Conservation (phyloP, 129 eudicot genomes). For the Chrysanthemum seticuspe region DNA sequence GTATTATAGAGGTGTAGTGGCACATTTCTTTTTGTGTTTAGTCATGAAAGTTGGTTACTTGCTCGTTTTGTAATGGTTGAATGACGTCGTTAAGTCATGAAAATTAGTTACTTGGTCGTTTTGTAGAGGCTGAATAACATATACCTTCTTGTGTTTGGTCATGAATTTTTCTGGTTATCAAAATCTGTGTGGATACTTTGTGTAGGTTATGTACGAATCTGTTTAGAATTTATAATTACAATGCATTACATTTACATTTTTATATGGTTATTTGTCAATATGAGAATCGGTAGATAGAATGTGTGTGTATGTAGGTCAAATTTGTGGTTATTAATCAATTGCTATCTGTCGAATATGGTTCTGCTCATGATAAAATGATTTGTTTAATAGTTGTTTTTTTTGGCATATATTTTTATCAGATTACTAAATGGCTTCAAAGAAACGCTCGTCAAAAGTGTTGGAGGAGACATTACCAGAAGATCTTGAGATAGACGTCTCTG, state of each 20-base stretch:
- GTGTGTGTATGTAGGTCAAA: background rate
- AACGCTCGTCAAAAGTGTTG: slow-evolving; percentile 2
- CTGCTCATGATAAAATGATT: background rate
- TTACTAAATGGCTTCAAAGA: slow-evolving; percentile 34
- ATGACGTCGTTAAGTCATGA: too few relatives aligned
- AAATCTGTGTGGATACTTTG: too few relatives aligned
- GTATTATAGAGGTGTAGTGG: background rate
- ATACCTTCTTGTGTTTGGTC: background rate
- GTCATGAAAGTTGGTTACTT: background rate
- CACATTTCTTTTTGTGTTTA: background rate
- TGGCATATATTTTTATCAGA: slow-evolving; percentile 13
- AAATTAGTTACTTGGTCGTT: too few relatives aligned
- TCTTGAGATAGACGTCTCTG: slow-evolving; percentile 33
- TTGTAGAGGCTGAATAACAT: background rate
- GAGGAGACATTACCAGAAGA: slow-evolving; percentile 31
- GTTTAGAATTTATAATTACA: background rate
- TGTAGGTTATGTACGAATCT: background rate
- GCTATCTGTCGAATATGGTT: background rate
- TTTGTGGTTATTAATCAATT: background rate
- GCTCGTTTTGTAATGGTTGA: too few relatives aligned
- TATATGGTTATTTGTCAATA: background rate
- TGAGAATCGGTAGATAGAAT: background rate
- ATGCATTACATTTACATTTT: background rate
- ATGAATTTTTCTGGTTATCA: background rate
- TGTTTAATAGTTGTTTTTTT: background rate